phyloP scores from a whole-genome alignment of 1,139 yeast species.

The Pichia sp. region DNA sequence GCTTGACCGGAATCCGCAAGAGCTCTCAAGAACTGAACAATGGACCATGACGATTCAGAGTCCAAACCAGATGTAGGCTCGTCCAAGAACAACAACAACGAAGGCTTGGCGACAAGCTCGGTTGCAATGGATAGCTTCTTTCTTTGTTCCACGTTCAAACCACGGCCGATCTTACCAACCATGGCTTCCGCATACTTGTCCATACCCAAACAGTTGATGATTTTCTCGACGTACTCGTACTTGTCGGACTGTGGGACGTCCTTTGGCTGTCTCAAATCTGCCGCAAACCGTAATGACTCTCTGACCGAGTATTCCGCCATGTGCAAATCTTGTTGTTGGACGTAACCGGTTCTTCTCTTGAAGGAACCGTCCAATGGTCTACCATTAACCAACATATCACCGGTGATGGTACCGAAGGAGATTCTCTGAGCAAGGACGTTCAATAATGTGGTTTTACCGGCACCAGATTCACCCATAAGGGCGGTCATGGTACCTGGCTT shows the following conservation, averaged over 20 bases:
- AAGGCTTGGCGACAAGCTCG: conserved; percentile 44
- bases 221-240: conserved; percentile 41
- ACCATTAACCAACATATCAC: conserved; percentile 48
- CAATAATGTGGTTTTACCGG: conserved; percentile 59
- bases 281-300: conserved; percentile 46
- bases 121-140: conserved; percentile 34
- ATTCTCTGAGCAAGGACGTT: conserved; percentile 49
- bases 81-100: conserved; percentile 40
- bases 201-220: conserved; percentile 43
- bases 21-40: conserved; percentile 35
- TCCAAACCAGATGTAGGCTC: conserved; percentile 49
- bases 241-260: conserved; percentile 39
- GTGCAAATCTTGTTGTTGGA: conserved; percentile 53
- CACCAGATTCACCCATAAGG: conserved; percentile 66
- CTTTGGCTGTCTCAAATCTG: conserved; percentile 43
- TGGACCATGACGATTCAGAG: conserved; percentile 48
- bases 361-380: conserved; percentile 36
- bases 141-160: conserved; percentile 52
- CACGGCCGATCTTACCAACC: conserved; percentile 45
- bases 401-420: conserved; percentile 43
- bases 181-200: conserved; percentile 44
- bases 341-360: conserved; percentile 48
- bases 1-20: conserved; percentile 45
- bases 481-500: conserved; percentile 53
- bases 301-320: conserved; percentile 42